Evolutionary conservation across 108 stramenopile genomes (phyloP).

Genomic region (Fistulifera solaris): DNA sequence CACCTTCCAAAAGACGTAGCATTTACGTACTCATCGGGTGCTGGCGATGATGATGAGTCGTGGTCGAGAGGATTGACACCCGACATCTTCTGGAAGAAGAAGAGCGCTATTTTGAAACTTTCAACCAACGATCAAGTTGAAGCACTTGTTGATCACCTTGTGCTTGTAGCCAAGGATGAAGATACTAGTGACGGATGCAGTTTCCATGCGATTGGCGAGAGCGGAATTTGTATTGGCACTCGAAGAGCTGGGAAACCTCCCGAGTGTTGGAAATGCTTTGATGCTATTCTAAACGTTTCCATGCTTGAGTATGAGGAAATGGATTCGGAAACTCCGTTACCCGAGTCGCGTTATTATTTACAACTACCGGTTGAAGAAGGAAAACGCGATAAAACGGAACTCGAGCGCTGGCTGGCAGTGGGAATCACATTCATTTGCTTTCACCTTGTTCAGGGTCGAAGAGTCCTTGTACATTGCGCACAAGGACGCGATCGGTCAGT

Average conservation of each 20-base stretch:
- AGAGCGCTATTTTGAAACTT: constrained; percentile 9
- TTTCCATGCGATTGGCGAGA: constrained; percentile 35
- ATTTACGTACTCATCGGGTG: constrained; percentile 51
- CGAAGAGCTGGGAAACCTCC: constrained; percentile 60
- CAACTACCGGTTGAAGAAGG: constrained; percentile 65
- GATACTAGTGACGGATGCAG: background rate
- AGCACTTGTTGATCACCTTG: constrained; percentile 22
- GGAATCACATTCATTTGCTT: constrained; percentile 47
- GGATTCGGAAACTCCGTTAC: constrained; percentile 8
- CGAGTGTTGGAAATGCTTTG: constrained; percentile 57
- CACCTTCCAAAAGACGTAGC: no score
- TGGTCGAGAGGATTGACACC: constrained; percentile 55
- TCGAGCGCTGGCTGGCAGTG: constrained; percentile 60
- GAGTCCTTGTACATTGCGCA: constrained; percentile 66
- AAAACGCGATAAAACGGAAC: constrained; percentile 48
- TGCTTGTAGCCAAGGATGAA: constrained; percentile 28
- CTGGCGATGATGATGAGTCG: constrained; percentile 69
- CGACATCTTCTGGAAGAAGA: constrained; percentile 40
- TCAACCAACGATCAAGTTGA: background rate
- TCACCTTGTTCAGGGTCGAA: constrained; percentile 22
- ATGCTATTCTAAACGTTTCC: constrained; percentile 71
- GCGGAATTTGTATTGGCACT: constrained; percentile 55
- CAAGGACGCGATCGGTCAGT: constrained; percentile 77
- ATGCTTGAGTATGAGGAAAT: constrained; percentile 52
- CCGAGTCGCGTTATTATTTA: constrained; percentile 31